Conservation (phyloP, 1,284 basidiomycete genomes). For the Lignosus rhinocerotis region DNA sequence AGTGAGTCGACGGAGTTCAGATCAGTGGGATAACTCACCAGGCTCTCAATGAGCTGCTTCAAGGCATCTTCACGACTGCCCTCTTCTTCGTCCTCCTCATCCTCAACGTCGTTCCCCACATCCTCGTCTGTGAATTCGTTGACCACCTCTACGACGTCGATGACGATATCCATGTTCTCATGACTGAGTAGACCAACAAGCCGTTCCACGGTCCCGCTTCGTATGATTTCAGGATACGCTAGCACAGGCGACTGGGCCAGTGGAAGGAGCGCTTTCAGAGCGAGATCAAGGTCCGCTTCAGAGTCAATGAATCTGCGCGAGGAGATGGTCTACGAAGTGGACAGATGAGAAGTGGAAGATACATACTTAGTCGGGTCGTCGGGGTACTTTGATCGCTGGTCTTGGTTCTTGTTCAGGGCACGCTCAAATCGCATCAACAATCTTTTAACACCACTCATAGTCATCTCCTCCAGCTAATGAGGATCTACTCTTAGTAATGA, state of each 20-base stretch:
- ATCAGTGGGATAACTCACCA: constrained; percentile 53
- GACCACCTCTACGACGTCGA: constrained; percentile 88
- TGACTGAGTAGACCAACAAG: constrained; percentile 87
- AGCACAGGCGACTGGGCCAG: constrained; percentile 85
- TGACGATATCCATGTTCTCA: constrained; percentile 92
- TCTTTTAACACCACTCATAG: constrained; percentile 70
- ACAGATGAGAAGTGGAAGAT: neutral
- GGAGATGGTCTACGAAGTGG: neutral
- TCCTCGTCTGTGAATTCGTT: constrained; percentile 98
- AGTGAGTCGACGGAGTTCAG: neutral
- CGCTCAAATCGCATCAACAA: constrained; percentile 84
- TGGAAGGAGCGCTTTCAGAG: constrained; percentile 84
- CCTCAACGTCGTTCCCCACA: constrained; percentile 77
- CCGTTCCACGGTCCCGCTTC: constrained; percentile 66
- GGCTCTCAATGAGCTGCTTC: constrained; percentile 69
- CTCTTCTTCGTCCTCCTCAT: constrained; percentile 62
- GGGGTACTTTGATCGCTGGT: constrained; percentile 90
- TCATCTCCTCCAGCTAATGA: constrained; percentile 62
- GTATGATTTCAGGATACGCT: constrained; percentile 89
- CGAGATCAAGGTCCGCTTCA: constrained; percentile 89
- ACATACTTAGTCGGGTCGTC: constrained; percentile 87
- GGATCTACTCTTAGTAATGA: constrained; percentile 32
- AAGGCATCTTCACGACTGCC: constrained; percentile 68
- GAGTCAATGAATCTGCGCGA: constrained; percentile 93
- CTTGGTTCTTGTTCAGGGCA: constrained; percentile 90